Base-by-base conservation (phyloP, 257 asterid species). In the Forsythia viridissima region DNA sequence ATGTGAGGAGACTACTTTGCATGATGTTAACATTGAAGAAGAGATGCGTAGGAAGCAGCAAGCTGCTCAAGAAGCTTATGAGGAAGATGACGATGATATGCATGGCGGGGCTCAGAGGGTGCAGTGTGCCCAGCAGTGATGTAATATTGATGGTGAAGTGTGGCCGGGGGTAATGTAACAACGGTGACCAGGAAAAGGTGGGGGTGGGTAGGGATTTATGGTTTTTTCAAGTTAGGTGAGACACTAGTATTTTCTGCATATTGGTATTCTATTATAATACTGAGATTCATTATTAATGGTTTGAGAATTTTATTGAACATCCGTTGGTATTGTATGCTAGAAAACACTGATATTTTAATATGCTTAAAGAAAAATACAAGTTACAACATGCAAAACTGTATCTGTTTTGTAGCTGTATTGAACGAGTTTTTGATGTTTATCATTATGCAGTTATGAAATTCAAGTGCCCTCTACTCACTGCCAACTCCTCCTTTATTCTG, bases 101-200 rank as follows among this genome's bases (percentile, higher is more conserved):
- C 86, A 74, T 8, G 89, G 87, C 2, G 92, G 90, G n/a, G 90
- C 87, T 36, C 90, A 85, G 82, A 85, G 90, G 85, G 92, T 88
- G 80, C 92, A 88, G 80, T 88, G 92, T 20, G 90, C 92, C 0
- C 92, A 88, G 84, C 92, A 88, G 85, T 88, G 76, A 88, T 46
- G 12, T 6, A 6, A 13, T 41, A 51, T 46, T 42, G 37, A 9
- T 38, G 43, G 16, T 43, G 20, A 6, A 13, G 59, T 48, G 20
- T 13, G 1, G 59, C 51, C 15, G 3, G 0, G 18, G 59, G 20
- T 15, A 16, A 13, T 13, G 57, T 43, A 8, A 4, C n/a, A 48
- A 24, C 39, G 2, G 12, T 12, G 13, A 10, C 34, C 8, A 7
- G 39, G 10, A 11, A 24, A 30, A 24, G 16, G 6, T 20, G 2